Conservation (phyloP, 306 rosid genomes). For the Sophora flavescens region DNA sequence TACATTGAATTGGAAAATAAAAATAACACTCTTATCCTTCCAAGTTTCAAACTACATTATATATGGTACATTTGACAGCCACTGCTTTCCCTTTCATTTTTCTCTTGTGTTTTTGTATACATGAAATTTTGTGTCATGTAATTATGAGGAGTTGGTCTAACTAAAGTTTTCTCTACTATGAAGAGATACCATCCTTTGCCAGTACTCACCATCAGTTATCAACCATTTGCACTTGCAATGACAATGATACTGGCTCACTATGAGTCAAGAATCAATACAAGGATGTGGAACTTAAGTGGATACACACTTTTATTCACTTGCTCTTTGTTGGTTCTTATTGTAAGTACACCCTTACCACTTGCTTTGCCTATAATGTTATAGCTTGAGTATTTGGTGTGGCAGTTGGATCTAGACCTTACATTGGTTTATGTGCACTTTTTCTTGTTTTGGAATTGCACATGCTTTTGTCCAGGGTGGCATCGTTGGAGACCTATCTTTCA, state of each 20-base stretch:
- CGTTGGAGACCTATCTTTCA: constrained; percentile 70
- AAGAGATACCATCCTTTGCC: too few species aligned
- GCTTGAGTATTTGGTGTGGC: constrained; percentile 25
- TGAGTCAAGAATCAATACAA: too few species aligned
- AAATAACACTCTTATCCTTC: neutral
- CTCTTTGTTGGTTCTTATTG: constrained; percentile 43
- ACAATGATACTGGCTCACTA: too few species aligned
- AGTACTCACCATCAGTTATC: too few species aligned
- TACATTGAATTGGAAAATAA: neutral
- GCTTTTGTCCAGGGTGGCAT: constrained; percentile 89
- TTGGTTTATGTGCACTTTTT: constrained; percentile 65
- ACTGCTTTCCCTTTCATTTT: neutral
- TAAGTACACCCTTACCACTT: constrained; percentile 5
- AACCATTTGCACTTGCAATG: too few species aligned
- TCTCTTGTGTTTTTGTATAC: neutral
- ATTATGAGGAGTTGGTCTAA: neutral
- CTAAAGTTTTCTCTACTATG: too few species aligned
- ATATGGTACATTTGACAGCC: too few species aligned
- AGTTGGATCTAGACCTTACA: constrained; percentile 75
- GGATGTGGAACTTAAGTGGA: too few species aligned
- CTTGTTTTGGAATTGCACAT: constrained; percentile 77
- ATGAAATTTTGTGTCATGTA: neutral
- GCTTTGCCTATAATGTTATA: neutral
- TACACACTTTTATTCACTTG: constrained; percentile 14
- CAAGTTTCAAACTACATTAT: neutral